A percentile compares a stretch with the other conserved stretches of the same genome.
phyloP scores from a whole-genome alignment of 192 early-diverging fungal genomes.

The Backusella parvicylindrica region DNA sequence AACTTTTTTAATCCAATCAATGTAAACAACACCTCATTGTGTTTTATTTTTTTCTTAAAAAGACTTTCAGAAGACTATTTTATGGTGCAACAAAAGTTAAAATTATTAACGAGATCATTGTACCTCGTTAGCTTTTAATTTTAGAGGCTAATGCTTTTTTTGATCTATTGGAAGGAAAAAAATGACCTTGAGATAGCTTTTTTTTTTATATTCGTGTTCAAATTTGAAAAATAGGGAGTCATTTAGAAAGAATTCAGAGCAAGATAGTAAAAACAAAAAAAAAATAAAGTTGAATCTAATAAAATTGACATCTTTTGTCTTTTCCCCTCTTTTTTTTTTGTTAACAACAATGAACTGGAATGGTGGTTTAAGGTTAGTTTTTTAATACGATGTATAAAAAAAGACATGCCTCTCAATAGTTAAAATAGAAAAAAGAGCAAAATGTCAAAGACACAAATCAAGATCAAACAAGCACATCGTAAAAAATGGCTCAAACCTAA shows the following conservation, averaged over 20 bases:
- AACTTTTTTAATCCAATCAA: not conserved
- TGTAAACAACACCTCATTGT: not conserved
- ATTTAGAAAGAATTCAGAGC: too few species aligned
- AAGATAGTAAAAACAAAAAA: not conserved
- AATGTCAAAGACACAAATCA: not conserved
- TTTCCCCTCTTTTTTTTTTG: not conserved
- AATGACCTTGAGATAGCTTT: too few species aligned
- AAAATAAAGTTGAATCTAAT: not conserved
- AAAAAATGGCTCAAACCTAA: not conserved
- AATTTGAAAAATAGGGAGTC: too few species aligned
- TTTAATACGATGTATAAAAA: not conserved
- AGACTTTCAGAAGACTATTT: not conserved
- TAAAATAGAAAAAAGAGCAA: not conserved
- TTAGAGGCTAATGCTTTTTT: not conserved
- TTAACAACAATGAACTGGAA: not conserved
- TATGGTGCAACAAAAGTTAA: not conserved
- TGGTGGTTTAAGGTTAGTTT: not conserved
- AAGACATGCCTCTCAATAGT: not conserved
- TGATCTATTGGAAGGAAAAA: not conserved
- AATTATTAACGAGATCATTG: not conserved
- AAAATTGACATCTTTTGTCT: not conserved
- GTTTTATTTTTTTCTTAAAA: not conserved
- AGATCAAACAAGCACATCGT: not conserved
- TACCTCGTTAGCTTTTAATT: not conserved
- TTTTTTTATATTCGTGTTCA: too few species aligned